phyloP scores from a whole-genome alignment of 75 land plant species.

The Sequoiadendron giganteum region DNA sequence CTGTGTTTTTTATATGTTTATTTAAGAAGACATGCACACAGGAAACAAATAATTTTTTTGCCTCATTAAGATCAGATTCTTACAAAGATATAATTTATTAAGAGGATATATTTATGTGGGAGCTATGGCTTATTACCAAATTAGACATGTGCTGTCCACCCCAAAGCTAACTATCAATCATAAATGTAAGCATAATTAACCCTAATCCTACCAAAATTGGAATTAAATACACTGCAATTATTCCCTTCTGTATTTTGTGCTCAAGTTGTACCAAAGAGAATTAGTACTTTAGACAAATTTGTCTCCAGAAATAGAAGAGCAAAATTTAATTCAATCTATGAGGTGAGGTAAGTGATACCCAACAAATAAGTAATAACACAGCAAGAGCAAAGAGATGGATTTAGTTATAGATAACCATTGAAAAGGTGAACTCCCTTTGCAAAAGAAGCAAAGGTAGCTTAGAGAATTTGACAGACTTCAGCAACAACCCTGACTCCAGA shows the following conservation, averaged over 20 bases:
- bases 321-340: no score
- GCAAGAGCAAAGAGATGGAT: no score
- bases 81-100: neutral
- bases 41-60: neutral
- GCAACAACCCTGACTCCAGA: no score
- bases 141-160: neutral
- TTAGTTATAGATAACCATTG: no score
- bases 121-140: neutral
- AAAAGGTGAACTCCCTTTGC: no score
- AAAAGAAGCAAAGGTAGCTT: no score
- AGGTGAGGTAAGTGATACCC: no score
- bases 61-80: neutral
- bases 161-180: neutral
- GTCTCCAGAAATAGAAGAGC: no score
- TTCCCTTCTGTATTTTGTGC: neutral
- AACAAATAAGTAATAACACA: no score
- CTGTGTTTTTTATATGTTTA: neutral
- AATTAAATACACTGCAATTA: neutral
- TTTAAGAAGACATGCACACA: neutral
- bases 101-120: neutral
- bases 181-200: no score
- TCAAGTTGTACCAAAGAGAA: neutral
- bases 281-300: neutral
- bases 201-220: neutral
- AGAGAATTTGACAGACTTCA: no score